Percentiles rank a stretch among this genome's conserved stretches.
Evolutionary conservation across 2,329 filamentous ascomycete species (phyloP).

Genomic region (Cytospora piceae): DNA sequence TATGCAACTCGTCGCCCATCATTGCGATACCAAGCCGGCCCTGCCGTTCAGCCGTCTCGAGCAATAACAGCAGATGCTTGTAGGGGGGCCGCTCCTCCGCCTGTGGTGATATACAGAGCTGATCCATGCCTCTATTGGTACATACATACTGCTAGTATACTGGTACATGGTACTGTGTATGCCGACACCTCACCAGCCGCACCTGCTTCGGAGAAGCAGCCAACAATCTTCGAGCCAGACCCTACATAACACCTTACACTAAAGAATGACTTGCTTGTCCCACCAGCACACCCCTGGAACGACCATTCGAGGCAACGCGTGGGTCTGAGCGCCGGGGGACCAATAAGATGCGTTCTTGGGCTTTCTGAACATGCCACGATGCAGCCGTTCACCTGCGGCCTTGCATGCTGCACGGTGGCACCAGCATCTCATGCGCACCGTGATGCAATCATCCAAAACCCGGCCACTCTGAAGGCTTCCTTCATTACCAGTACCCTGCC

Average conservation of each 20-base stretch:
- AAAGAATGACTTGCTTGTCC: background rate
- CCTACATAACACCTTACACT: background rate
- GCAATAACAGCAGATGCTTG: background rate
- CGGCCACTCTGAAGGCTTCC: constrained; percentile 22
- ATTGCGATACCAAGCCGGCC: background rate
- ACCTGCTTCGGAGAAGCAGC: background rate
- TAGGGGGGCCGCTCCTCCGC: background rate
- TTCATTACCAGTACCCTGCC: constrained; percentile 24
- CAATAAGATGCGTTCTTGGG: constrained; percentile 4
- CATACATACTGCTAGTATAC: background rate
- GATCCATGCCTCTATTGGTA: constrained; percentile 7
- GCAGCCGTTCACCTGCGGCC: constrained; percentile 13
- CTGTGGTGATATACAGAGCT: background rate
- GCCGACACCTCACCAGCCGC: background rate
- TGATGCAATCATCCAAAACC: constrained; percentile 25
- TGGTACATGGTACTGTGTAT: background rate
- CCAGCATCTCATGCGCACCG: constrained; percentile 24
- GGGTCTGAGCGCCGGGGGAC: background rate
- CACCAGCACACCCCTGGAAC: background rate
- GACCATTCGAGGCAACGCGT: background rate
- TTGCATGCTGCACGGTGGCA: constrained; percentile 25
- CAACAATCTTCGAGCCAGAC: background rate
- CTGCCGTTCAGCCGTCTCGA: background rate
- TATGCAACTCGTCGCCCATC: background rate
- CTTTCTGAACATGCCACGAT: constrained; percentile 5